Base-by-base conservation (phyloP, 345 rosid genomes). In the Hirschfeldia incana region DNA sequence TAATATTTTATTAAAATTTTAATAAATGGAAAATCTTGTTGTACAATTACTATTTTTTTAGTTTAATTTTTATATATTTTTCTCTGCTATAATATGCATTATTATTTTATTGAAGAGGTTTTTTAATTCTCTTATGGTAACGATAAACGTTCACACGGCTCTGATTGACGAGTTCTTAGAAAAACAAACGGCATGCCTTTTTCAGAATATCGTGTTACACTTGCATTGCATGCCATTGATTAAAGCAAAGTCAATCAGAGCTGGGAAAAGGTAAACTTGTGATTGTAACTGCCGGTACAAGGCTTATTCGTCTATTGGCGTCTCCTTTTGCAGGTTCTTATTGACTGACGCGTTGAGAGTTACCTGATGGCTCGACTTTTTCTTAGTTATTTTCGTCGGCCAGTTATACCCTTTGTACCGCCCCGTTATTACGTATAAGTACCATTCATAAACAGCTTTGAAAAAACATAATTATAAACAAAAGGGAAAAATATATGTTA, bases 321-420 rank as follows among this genome's bases (percentile, higher is more conserved):
- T 76, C 61, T 76, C 8, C 9, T 32, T 61, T 60, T 5, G 63
- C 75, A 15, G 55, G 63, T 76, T 49, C 64, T 0, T 42, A 34
- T 77, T 69, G 75, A 76, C 75, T 28, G 4, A 70, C 65, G 74
- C 75, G 70, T 63, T 62, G 64, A 62, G 12, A 69, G 13, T 61
- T 44, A 69, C 63, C 8, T 33, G 44, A 8, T 59, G 4, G 4
- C 10, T 59, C 46, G 61, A 76, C 73, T 68, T 46, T 76, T 44
- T 8, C 17, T 13, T 0, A 10, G 3, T 30, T 16, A 3, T 61
- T 9, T 1, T 27, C 0, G 13, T 10, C 7, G 32, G 2, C 53
- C 62, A 53, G 28, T 8, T 51, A 12, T 64, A 34, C 3, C 63
- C 27, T 15, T 33, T 32, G 36, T 51, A 17, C 62, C 11, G n/a